Evolutionary conservation across 257 asterid genomes (phyloP).

Genomic region (Plectranthus barbatus): DNA sequence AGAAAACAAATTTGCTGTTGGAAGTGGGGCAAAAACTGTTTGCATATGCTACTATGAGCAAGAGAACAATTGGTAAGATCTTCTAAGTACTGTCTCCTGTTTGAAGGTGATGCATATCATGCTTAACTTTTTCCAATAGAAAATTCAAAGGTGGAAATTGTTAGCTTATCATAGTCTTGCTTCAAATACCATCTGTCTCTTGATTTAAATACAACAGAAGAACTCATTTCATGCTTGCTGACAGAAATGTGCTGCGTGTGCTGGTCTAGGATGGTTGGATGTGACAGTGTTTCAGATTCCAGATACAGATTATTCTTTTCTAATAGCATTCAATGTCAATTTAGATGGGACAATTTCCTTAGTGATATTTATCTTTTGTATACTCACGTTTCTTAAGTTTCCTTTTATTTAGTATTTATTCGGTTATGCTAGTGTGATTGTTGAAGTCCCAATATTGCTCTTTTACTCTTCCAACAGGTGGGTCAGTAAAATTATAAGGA

Average conservation of each 20-base stretch:
- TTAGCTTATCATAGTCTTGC: not conserved
- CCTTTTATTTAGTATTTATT: not conserved
- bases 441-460: slow-evolving; percentile 8
- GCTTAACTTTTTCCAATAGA: not conserved
- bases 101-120: not conserved
- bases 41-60: slow-evolving; percentile 98
- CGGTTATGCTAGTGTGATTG: not conserved
- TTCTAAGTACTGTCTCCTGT: slow-evolving; percentile 7
- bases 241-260: too few species aligned
- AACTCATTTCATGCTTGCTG: not conserved
- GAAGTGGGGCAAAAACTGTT: slow-evolving; percentile 99
- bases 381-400: not conserved
- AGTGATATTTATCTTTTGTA: not conserved
- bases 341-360: slow-evolving; percentile 1
- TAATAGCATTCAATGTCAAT: not conserved
- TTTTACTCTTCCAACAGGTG: slow-evolving; percentile 55
- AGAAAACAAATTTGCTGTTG: slow-evolving; percentile 99
- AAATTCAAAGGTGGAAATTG: not conserved
- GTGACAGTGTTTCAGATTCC: not conserved
- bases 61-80: slow-evolving; percentile 89
- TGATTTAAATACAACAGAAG: not conserved
- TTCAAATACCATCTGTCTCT: not conserved
- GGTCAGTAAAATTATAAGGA: slow-evolving; percentile 96
- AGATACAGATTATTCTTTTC: not conserved
- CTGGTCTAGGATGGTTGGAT: not conserved